phyloP scores from a whole-genome alignment of 345 rosid species.

The Sisymbrium irio region DNA sequence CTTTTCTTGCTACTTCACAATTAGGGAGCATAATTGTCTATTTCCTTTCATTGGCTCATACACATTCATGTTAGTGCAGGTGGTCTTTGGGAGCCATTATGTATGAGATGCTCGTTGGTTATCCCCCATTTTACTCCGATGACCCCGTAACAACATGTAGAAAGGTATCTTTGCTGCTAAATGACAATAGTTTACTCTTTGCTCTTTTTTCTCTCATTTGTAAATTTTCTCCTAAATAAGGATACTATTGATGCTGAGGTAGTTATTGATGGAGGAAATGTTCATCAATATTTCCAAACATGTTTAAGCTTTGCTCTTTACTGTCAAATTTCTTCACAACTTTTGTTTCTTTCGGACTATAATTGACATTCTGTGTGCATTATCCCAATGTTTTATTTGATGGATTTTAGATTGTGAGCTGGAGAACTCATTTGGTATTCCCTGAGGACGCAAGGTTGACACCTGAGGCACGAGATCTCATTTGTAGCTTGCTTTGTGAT shows the following conservation, averaged over 20 bases:
- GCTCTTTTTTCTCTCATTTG: background rate
- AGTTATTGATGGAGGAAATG: background rate
- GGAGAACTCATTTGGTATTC: conserved; percentile 78
- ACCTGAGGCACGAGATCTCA: conserved; percentile 79
- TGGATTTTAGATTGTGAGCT: conserved; percentile 68
- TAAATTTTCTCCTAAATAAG: background rate
- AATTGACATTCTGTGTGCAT: conserved; percentile 14
- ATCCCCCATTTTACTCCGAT: conserved; percentile 79
- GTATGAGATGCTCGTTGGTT: conserved; percentile 92
- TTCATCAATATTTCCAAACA: background rate
- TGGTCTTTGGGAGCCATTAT: conserved; percentile 95
- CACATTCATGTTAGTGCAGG: conserved; percentile 43
- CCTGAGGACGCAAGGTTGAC: conserved; percentile 83
- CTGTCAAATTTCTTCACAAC: background rate
- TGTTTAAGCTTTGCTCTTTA: background rate
- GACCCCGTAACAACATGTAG: conserved; percentile 90
- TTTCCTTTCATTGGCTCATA: background rate
- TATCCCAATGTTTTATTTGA: background rate
- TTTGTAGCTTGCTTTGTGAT: conserved; percentile 75
- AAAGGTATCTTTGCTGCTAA: conserved; percentile 53
- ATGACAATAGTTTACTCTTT: background rate
- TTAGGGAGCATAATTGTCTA: no score
- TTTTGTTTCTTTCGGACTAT: background rate
- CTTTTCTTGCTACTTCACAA: background rate
- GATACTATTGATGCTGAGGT: background rate